A percentile compares a stretch with the other conserved stretches of the same genome.
Conservation (phyloP, 1,139 yeast species). For the Candida labiduridarum region DNA sequence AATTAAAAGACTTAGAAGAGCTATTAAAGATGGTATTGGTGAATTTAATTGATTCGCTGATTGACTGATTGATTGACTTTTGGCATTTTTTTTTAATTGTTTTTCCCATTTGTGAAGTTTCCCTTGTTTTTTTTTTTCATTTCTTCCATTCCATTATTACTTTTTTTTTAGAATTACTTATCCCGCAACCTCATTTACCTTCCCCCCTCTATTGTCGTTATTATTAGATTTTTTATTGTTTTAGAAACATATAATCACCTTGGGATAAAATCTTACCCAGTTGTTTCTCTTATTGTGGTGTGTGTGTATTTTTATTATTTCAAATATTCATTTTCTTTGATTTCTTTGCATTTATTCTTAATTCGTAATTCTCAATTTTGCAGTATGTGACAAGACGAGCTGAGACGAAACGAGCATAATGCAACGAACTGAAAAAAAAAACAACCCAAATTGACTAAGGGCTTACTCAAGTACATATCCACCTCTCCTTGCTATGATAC, state of each 20-base stretch:
- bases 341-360: no score
- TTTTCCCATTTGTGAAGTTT: not conserved
- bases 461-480: not conserved
- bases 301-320: not conserved
- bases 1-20: constrained; percentile 4
- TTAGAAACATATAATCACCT: not conserved
- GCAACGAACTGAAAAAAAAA: not conserved
- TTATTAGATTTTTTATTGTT: not conserved
- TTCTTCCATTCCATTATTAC: not conserved
- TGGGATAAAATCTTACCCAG: not conserved
- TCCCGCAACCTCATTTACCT: no score
- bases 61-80: not conserved
- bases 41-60: constrained; percentile 7
- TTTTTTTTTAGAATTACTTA: not conserved
- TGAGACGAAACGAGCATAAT: not conserved
- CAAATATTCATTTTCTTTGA: not conserved
- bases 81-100: not conserved
- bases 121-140: not conserved
- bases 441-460: not conserved
- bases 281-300: constrained; percentile 1
- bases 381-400: not conserved
- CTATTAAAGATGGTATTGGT: constrained; percentile 10
- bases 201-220: constrained; percentile 7
- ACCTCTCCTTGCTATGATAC: not conserved
- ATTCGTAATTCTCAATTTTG: no score